Conservation (phyloP, 73 alveolate species). For the Paramecium caudatum region DNA sequence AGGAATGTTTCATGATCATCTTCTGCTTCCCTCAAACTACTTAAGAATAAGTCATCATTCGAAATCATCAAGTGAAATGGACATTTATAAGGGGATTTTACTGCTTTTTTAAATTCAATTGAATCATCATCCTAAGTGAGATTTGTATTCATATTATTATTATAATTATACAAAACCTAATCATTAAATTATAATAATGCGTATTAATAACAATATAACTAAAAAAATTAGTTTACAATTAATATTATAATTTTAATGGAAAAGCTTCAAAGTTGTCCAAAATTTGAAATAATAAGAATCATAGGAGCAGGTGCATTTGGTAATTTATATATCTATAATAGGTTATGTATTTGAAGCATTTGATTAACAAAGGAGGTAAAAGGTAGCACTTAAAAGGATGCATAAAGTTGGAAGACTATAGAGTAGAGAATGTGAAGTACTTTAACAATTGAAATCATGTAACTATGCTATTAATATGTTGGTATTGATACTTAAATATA, state of each 20-base stretch:
- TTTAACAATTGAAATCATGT: slow-evolving; percentile 85
- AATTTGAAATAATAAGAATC: slow-evolving; percentile 78
- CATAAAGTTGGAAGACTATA: slow-evolving; percentile 90
- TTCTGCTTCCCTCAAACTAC: background rate
- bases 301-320: slow-evolving; percentile 89
- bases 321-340: background rate
- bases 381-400: slow-evolving; percentile 93
- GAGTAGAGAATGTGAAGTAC: slow-evolving; percentile 91
- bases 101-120: slow-evolving; percentile 50
- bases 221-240: too few relatives aligned
- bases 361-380: slow-evolving; percentile 80
- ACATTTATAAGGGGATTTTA: slow-evolving; percentile 26
- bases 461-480: slow-evolving; percentile 86
- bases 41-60: background rate
- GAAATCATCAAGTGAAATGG: background rate
- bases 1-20: slow-evolving; percentile 33
- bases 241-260: too few relatives aligned
- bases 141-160: slow-evolving; percentile 54
- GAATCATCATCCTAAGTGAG: slow-evolving; percentile 58
- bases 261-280: slow-evolving; percentile 55
- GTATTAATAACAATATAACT: too few relatives aligned
- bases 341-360: slow-evolving; percentile 95
- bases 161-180: too few relatives aligned
- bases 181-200: too few relatives aligned
- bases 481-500: slow-evolving; percentile 60